A percentile compares a stretch with the other conserved stretches of the same genome.
phyloP scores from a whole-genome alignment of 768 basidiomycete species.

The Rhodosporidiobolus sp. region DNA sequence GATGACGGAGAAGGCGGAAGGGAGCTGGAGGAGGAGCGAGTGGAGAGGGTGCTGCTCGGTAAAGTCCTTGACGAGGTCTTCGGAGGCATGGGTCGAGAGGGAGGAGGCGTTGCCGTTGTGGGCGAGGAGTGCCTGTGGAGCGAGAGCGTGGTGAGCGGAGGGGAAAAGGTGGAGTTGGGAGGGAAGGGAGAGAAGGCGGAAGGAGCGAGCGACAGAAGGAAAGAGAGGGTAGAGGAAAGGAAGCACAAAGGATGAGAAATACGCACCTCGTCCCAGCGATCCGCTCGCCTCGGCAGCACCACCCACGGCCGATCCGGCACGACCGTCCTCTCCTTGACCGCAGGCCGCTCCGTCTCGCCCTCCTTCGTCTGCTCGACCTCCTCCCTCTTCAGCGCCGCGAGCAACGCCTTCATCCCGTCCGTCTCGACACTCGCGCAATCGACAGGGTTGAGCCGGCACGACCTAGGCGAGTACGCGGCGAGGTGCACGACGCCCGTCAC shows the following conservation, averaged over 20 bases:
- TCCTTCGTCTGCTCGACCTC: constrained; percentile 8
- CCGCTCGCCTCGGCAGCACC: constrained; percentile 29
- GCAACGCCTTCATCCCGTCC: constrained; percentile 30
- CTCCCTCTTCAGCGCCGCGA: constrained; percentile 22
- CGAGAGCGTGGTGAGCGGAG: background rate
- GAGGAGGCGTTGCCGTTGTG: constrained; percentile 31
- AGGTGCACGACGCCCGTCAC: constrained; percentile 41
- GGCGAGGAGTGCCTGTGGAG: background rate
- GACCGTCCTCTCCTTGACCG: constrained; percentile 2
- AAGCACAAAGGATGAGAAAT: too few relatives aligned
- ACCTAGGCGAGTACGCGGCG: constrained; percentile 35
- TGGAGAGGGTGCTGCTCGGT: constrained; percentile 27
- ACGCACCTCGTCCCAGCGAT: constrained; percentile 38
- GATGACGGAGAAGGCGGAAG: constrained; percentile 38
- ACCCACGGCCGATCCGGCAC: constrained; percentile 38
- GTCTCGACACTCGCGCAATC: constrained; percentile 41
- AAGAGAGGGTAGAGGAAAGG: background rate
- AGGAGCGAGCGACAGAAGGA: too few relatives aligned
- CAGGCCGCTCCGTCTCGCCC: constrained; percentile 2
- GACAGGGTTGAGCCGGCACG: constrained; percentile 32
- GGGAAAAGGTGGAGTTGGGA: too few relatives aligned
- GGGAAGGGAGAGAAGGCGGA: too few relatives aligned
- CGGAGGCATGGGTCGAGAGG: constrained; percentile 15
- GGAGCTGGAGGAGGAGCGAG: constrained; percentile 36
- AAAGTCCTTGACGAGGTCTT: constrained; percentile 26